Evolutionary conservation across 1,284 basidiomycete genomes (phyloP), one percentile per base, ranked within the genome.

Genomic region (Fomes fomentarius): DNA sequence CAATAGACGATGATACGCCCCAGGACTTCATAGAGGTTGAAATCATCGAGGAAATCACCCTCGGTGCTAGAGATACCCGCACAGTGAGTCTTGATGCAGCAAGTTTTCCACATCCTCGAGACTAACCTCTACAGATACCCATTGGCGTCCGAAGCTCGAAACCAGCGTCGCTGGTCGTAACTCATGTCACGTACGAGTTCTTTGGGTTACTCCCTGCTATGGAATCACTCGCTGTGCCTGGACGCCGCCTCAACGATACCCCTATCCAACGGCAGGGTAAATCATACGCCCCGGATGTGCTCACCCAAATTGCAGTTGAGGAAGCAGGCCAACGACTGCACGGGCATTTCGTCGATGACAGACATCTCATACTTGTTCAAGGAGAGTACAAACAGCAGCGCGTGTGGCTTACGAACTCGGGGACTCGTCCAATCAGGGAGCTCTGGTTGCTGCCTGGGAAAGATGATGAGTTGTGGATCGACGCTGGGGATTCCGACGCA

Each of bases 181-280:
- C 81, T 4, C 72, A 82, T 46, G 74, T 78, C 26, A 76, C 74
- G 43, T 93, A 88, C 60, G 69, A 82, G 37, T 93, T 93, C 67
- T 77, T 93, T 38, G 80, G 79, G 8, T 74, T 91, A 26, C 75
- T 92, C 26, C 82, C 85, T 12, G 71, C 76, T 14, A 75, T 66
- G 3, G 90, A 93, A 64, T 74, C 82, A 3, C 74, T 93, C 4
- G 75, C 82, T 19, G 76, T 75, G 40, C 84, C 84, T 17, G 91
- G 91, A 21, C 78, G 75, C 48, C 74, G 90, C 54, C 73, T 93
- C 26, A 84, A 93, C 43, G 82, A 84, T 48, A 91, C 90, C 4
- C 74, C 77, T n/a, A 70, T 78, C 17, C 88, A 93, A 62, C 76
- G 86, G 40, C 85, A 84, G 63, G 77, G 70, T 40, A 79, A 80